These are phyloP conservation scores for Backusella morwellensis DNA, from an alignment of 192 early-diverging fungal species.

Conservation along the genomic window DNA sequence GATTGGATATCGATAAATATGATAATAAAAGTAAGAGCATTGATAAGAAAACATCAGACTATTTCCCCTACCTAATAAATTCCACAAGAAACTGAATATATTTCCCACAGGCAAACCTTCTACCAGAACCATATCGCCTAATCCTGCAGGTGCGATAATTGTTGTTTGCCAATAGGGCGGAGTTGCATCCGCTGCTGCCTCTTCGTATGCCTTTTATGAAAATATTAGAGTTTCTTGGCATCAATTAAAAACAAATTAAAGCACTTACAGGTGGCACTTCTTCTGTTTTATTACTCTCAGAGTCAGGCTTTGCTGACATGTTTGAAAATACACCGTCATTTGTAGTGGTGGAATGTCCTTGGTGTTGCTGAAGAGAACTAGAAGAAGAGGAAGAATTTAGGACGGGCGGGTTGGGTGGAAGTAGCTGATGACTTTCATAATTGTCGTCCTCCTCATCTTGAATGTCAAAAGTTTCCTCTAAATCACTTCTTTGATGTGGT, in stretches of 20 bases:
- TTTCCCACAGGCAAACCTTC: conserved; percentile 88
- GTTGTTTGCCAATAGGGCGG: conserved; percentile 72
- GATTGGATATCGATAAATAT: neutral
- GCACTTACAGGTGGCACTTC: conserved; percentile 42
- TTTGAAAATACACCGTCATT: conserved; percentile 52
- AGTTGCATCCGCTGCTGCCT: conserved; percentile 67
- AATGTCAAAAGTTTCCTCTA: conserved; percentile 8
- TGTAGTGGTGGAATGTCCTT: neutral
- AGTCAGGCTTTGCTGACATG: conserved; percentile 49
- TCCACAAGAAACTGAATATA: conserved; percentile 70
- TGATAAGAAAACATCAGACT: neutral
- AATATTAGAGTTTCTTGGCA: neutral
- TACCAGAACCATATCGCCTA: conserved; percentile 80
- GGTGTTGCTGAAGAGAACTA: neutral
- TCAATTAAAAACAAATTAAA: neutral
- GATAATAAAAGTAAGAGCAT: neutral
- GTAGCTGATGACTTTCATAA: neutral
- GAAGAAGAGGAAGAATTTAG: neutral
- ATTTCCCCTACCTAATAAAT: conserved; percentile 51
- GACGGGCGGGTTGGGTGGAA: neutral
- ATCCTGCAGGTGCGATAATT: conserved; percentile 56
- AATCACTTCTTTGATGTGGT: conserved; percentile 2
- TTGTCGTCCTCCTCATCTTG: conserved; percentile 2
- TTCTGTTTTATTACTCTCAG: conserved; percentile 33
- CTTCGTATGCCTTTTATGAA: conserved; percentile 55